Percentiles rank a stretch among this genome's conserved stretches.
Conservation (phyloP, 2,329 filamentous ascomycete genomes). For the Chaetomiaceae sp. region DNA sequence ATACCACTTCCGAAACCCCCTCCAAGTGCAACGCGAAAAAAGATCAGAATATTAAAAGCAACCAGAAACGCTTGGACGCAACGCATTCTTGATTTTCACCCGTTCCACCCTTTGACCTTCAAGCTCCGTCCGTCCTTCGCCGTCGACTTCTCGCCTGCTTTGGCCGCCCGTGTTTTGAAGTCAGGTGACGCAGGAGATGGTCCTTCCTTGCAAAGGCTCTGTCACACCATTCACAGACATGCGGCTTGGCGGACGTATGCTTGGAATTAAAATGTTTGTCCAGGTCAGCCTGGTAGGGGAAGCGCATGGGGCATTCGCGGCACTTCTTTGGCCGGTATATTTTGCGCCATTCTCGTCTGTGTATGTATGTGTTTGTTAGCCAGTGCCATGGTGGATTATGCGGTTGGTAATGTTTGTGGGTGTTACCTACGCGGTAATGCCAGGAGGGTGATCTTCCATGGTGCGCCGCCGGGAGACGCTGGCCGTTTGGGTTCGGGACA, state of each 20-base stretch:
- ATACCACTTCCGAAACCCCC: neutral
- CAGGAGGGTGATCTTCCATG: neutral
- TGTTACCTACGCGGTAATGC: neutral
- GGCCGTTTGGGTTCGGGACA: neutral
- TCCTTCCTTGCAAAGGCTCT: neutral
- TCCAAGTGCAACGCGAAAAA: neutral
- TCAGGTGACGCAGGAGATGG: neutral
- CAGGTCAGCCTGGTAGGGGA: neutral
- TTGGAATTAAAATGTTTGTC: conserved; percentile 5
- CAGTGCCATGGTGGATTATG: neutral
- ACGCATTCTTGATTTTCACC: neutral
- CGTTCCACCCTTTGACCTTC: neutral
- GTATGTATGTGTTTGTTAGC: neutral
- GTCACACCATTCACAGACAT: neutral
- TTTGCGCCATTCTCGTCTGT: conserved; percentile 5
- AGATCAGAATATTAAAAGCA: neutral
- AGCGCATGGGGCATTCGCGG: neutral
- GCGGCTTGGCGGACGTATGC: neutral
- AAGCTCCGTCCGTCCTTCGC: neutral
- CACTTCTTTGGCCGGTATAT: neutral
- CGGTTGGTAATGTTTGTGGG: neutral
- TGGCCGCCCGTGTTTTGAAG: neutral
- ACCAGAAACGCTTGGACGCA: neutral
- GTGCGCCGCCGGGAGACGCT: neutral
- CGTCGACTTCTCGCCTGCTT: neutral